A percentile compares a stretch with the other conserved stretches of the same genome.
phyloP scores from a whole-genome alignment of 495 filamentous ascomycete genomes.

The Astrothelium macrocarpum region DNA sequence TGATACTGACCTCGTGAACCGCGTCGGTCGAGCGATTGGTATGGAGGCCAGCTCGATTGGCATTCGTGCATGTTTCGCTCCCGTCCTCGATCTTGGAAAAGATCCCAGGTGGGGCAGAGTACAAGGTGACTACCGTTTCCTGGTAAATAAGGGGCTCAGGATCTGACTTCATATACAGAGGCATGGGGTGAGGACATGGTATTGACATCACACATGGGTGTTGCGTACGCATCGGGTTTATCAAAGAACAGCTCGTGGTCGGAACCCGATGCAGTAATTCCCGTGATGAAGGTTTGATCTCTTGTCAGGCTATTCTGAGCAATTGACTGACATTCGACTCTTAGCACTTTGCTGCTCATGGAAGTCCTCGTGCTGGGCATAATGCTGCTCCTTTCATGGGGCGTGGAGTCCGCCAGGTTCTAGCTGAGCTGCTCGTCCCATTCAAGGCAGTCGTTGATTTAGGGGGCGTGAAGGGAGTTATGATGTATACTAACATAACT shows the following conservation, averaged over 20 bases:
- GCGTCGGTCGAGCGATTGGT: conserved; percentile 33
- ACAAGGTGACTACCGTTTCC: conserved; percentile 12
- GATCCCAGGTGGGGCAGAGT: conserved; percentile 38
- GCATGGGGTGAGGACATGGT: conserved; percentile 39
- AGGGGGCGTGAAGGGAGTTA: conserved; percentile 33
- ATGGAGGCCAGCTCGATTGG: conserved; percentile 35
- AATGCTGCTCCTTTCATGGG: conserved; percentile 35
- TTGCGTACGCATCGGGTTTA: conserved; percentile 32
- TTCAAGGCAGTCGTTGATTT: conserved; percentile 36
- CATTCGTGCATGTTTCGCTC: conserved; percentile 34
- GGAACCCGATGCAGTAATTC: conserved; percentile 32
- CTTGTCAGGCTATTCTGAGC: not conserved
- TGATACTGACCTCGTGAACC: conserved; percentile 32
- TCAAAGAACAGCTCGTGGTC: conserved; percentile 31
- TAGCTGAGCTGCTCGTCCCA: conserved; percentile 31
- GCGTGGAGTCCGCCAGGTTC: conserved; percentile 32
- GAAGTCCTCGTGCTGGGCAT: conserved; percentile 30
- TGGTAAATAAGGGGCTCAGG: not conserved
- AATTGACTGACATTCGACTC: not conserved
- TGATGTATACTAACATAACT: conserved; percentile 26
- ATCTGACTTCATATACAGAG: conserved; percentile 12
- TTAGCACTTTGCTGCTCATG: conserved; percentile 37
- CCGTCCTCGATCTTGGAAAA: conserved; percentile 37
- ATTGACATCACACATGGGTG: conserved; percentile 35
- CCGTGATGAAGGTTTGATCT: conserved; percentile 26